Base-by-base conservation (phyloP, 345 rosid species). In the Schrenkiella parvula region DNA sequence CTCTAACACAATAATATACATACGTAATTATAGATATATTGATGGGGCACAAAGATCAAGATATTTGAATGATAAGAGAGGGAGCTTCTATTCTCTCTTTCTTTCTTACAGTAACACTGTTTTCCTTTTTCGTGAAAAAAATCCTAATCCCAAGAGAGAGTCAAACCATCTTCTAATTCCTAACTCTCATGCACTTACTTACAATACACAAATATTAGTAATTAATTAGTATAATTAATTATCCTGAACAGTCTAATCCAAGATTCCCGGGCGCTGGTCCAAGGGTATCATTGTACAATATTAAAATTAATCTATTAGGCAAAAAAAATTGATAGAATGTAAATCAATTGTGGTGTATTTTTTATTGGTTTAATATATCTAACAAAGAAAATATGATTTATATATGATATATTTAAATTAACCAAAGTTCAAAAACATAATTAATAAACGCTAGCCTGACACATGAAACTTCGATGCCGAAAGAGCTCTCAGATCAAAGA, bases 381-480 rank as follows among this genome's bases (percentile, higher is more conserved):
- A 42, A 8, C 25, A 6, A 63, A 42, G 4, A 28, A 46, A 6
- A 13, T n/a, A n/a, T n/a, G n/a, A n/a, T 3, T 14, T 9, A 21
- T 6, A 38, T 61, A 10, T 15, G 32, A 51, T 15, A 14, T 13
- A 22, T 72, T 38, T 32, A 29, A 54, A 6, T 37, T 47, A 47
- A 46, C 15, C 4, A 56, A 73, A 41, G 23, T 46, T 46, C 1
- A 46, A 43, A 26, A 43, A 54, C 2, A 54, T 44, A 44, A 25
- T 48, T 22, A 25, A 22, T n/a, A 48, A 38, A 74, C 38, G 21
- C 31, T 50, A 67, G 68, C 9, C 73, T 74, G 79, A 75, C 79
- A 75, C 58, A 68, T 75, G 79, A 74, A 74, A 67, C 78, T 74
- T 74, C 78, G 78, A 74, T 74, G 43, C 78, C 42, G n/a, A 67